Percentiles rank a stretch among this genome's conserved stretches.
Conservation (phyloP, 345 rosid genomes). For the Dimocarpus longan region DNA sequence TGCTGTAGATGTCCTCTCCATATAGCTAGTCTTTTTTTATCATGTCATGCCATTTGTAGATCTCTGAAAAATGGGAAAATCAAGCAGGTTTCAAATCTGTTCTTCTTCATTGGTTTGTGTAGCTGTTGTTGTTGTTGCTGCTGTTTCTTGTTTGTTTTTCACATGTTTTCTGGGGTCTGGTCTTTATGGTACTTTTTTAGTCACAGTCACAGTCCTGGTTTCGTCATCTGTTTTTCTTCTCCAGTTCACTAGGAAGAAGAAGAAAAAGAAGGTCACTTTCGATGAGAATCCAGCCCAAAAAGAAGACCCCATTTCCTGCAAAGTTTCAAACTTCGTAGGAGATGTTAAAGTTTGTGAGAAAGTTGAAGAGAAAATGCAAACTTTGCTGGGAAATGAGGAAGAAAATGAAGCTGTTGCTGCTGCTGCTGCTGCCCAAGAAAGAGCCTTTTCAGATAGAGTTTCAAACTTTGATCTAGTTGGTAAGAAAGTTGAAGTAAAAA, state of each 20-base stretch:
- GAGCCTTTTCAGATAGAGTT: too few species aligned
- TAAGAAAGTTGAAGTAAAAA: constrained; percentile 4
- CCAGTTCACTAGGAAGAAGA: constrained; percentile 27
- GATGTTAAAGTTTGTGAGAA: constrained; percentile 20
- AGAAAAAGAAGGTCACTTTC: constrained; percentile 6
- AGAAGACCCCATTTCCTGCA: constrained; percentile 15
- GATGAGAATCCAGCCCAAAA: constrained; percentile 18
- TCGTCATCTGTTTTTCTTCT: constrained; percentile 37
- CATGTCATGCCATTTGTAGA: constrained; percentile 14
- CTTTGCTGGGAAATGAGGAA: constrained; percentile 7
- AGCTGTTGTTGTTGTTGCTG: constrained; percentile 25
- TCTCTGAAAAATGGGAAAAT: constrained; percentile 31
- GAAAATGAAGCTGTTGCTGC: not conserved
- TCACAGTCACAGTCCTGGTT: constrained; percentile 44
- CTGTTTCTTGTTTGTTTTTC: constrained; percentile 34
- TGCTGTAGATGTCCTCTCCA: not conserved
- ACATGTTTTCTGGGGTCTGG: constrained; percentile 29
- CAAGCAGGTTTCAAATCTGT: constrained; percentile 23
- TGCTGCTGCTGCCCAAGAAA: too few species aligned
- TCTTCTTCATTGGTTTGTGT: constrained; percentile 32
- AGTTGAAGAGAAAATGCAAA: not conserved
- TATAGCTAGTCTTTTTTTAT: not conserved
- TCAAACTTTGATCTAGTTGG: constrained; percentile 3
- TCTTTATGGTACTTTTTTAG: constrained; percentile 22
- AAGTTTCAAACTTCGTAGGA: not conserved